phyloP scores from a whole-genome alignment of 139 green algal species.

The Penium margaritaceum region DNA sequence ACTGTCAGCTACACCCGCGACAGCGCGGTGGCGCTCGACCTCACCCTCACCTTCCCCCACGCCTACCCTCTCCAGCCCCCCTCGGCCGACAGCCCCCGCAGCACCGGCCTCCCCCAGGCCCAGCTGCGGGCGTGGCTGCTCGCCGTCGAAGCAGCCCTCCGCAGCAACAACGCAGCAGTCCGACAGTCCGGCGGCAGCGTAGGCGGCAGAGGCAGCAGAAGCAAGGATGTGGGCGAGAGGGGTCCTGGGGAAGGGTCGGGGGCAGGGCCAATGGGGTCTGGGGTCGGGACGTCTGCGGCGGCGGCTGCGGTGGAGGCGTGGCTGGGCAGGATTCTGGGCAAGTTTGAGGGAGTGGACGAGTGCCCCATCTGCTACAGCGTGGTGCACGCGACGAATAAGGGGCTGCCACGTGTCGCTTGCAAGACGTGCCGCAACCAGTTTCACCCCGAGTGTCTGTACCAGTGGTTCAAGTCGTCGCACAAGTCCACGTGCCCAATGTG shows the following conservation, averaged over 20 bases:
- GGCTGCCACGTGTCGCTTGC: conserved; percentile 78
- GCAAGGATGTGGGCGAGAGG: too few relatives aligned
- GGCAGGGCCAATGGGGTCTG: too few relatives aligned
- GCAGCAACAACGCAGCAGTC: conserved; percentile 65
- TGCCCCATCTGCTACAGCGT: conserved; percentile 95
- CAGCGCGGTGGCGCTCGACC: conserved; percentile 66
- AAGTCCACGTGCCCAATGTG: conserved; percentile 88
- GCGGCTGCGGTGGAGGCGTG: conserved; percentile 73
- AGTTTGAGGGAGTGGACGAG: conserved; percentile 77
- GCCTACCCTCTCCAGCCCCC: conserved; percentile 67
- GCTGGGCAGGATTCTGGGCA: conserved; percentile 68
- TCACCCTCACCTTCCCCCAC: conserved; percentile 70
- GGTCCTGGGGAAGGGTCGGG: too few relatives aligned
- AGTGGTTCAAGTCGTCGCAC: conserved; percentile 79
- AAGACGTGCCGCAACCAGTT: conserved; percentile 81
- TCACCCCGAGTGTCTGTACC: conserved; percentile 86
- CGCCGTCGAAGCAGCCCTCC: conserved; percentile 74
- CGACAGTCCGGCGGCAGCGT: too few relatives aligned
- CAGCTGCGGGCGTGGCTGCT: conserved; percentile 89
- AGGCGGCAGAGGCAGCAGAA: too few relatives aligned
- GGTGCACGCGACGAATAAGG: conserved; percentile 66
- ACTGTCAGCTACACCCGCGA: conserved; percentile 74
- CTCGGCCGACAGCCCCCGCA: conserved; percentile 48
- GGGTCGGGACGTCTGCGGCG: too few relatives aligned
- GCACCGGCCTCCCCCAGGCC: conserved; percentile 68